phyloP scores from a whole-genome alignment of 2,329 filamentous ascomycete species.

The Daldinia sp. region DNA sequence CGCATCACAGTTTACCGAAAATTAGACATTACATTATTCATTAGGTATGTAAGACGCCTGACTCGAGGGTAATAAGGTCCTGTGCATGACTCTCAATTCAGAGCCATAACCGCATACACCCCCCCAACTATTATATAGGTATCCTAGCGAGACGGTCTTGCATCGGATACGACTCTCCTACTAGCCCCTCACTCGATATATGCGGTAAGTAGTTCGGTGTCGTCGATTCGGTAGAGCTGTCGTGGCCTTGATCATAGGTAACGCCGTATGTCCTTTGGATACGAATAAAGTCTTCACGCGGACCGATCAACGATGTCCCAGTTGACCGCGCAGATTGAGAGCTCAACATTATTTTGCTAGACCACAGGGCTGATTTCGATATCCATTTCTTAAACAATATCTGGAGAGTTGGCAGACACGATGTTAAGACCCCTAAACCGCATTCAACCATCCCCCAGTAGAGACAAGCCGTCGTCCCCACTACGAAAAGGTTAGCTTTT shows the following conservation, averaged over 20 bases:
- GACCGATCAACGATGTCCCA: background rate
- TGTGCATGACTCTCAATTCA: no score
- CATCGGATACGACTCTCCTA: conserved; percentile 1
- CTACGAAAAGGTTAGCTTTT: background rate
- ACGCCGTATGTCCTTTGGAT: conserved; percentile 4
- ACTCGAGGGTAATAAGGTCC: no score
- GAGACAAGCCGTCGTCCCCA: conserved; percentile 23
- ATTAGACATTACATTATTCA: no score
- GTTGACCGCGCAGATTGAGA: conserved; percentile 2
- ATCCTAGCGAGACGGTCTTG: conserved; percentile 1
- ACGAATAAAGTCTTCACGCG: conserved; percentile 2
- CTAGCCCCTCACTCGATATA: background rate
- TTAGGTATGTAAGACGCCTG: no score
- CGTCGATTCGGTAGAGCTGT: background rate
- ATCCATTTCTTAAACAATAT: conserved; percentile 21
- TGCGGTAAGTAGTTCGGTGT: conserved; percentile 2
- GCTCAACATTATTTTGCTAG: conserved; percentile 21
- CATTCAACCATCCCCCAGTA: conserved; percentile 34
- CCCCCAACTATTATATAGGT: background rate
- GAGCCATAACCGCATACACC: background rate
- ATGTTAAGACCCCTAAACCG: conserved; percentile 28
- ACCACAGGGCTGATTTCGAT: conserved; percentile 12
- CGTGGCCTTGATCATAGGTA: conserved; percentile 8
- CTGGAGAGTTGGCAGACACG: conserved; percentile 28
- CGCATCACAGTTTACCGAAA: no score